These are phyloP conservation scores for Aspergillus novofumigatus DNA, from an alignment of 2,329 filamentous ascomycete genomes.

Conservation along the genomic window DNA sequence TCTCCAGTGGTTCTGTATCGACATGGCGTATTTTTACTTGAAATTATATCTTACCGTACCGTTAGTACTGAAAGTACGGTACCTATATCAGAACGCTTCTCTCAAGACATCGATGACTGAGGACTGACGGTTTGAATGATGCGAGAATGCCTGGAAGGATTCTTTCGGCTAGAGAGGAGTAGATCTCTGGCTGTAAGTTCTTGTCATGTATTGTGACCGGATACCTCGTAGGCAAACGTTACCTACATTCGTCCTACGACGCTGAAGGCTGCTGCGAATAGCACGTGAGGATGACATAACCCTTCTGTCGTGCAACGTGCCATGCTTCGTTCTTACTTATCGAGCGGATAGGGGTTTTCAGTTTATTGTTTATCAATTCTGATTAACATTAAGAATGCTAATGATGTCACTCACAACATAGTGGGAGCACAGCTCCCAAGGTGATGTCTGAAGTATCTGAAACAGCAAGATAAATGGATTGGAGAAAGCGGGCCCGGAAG, in stretches of 20 bases:
- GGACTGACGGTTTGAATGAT: no score
- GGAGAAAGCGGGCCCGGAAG: background rate
- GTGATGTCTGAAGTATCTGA: background rate
- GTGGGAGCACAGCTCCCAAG: background rate
- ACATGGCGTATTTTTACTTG: background rate
- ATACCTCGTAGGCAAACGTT: background rate
- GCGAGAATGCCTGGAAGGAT: no score
- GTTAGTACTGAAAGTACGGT: background rate
- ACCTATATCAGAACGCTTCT: no score
- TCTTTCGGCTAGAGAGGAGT: no score
- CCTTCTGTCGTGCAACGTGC: background rate
- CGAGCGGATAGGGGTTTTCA: no score
- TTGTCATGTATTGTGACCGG: no score
- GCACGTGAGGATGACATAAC: background rate
- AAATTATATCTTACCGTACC: background rate
- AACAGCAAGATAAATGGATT: background rate
- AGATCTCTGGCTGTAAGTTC: no score
- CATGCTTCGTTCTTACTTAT: no score
- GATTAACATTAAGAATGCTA: background rate
- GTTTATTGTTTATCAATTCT: background rate
- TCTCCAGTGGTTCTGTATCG: background rate
- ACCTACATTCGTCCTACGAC: no score
- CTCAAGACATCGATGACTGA: no score
- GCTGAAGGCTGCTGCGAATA: no score
- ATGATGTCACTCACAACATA: background rate